Evolutionary conservation across 2,329 filamentous ascomycete genomes (phyloP), one percentile per base, ranked within the genome.

Genomic region (Sphaceloma murrayae): DNA sequence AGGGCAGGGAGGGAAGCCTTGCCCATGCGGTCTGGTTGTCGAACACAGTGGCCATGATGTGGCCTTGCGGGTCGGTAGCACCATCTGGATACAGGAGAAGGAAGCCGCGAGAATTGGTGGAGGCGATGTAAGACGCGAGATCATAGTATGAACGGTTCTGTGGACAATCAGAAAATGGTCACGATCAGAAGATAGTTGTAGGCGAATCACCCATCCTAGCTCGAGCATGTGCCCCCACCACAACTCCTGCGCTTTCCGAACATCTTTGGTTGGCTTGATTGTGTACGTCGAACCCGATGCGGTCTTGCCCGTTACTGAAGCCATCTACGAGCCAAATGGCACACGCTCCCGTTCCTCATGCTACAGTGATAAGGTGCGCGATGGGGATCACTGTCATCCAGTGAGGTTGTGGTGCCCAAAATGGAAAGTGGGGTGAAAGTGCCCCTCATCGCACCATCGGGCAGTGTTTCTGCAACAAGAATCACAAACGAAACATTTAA

Each of bases 11-110:
- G 2, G 21, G 7, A 10, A 14, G 24, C n/a, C 40, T 32, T 14
- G 64, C 49, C 62, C 62, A 64, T n/a, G 56, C 62, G 1, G 60
- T 63, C 22, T 46, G 43, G 42, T 65, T 64, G 16, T 55, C 48
- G 48, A 59, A 62, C 16, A 54, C 51, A 26, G 62, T 53, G 2
- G 57, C 54, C 3, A 59, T 46, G 18, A 63, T 49, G 47, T 58
- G 57, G 14, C 61, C 62, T 46, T 59, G 51, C 0, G 59, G 52
- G 11, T 54, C 55, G 3, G 42, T 34, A 1, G 51, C 39, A 4
- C 49, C 43, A 22, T 57, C 52, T 10, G 56, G 52, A n/a, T 57
- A 45, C 2, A 60, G 27, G 19, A 64, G 43, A 9, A 64, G 52
- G 55, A 60, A 62, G 14, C 53, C 55, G 26, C 48, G 54, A 8